Conservation (phyloP, 192 early-diverging fungal genomes). For the Funneliformis mosseae region DNA sequence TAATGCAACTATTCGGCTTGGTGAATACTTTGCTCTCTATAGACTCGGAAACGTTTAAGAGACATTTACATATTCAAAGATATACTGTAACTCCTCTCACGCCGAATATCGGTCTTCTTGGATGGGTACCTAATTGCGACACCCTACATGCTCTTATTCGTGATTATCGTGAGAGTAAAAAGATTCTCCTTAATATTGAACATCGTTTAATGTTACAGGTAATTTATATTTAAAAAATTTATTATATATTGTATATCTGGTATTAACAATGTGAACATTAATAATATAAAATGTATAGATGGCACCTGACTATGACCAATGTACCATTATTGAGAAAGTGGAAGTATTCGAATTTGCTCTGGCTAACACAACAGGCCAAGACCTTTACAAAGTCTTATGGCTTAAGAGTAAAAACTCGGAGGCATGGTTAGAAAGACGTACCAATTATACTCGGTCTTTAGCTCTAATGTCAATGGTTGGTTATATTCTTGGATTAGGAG, state of each 20-base stretch:
- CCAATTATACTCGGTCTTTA: conserved; percentile 92
- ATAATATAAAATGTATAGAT: conserved; percentile 53
- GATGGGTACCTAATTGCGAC: conserved; percentile 89
- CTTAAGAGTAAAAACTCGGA: conserved; percentile 94
- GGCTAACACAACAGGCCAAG: conserved; percentile 87
- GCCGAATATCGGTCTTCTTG: conserved; percentile 92
- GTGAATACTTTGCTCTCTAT: conserved; percentile 86
- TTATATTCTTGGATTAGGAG: conserved; percentile 96
- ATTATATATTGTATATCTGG: conserved; percentile 1
- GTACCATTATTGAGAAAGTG: conserved; percentile 85
- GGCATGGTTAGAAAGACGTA: conserved; percentile 92
- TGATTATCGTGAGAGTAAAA: conserved; percentile 81
- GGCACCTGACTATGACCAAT: conserved; percentile 89
- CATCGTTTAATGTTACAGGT: conserved; percentile 85
- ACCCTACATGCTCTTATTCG: conserved; percentile 84
- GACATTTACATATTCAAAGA: conserved; percentile 87
- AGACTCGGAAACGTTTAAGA: conserved; percentile 86
- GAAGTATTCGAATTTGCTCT: conserved; percentile 95
- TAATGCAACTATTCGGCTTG: conserved; percentile 97
- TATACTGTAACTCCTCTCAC: conserved; percentile 94
- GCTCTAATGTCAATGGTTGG: conserved; percentile 99
- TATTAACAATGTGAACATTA: not conserved
- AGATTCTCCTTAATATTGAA: conserved; percentile 87
- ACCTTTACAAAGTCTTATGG: conserved; percentile 93
- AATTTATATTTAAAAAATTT: conserved; percentile 3